phyloP scores from a whole-genome alignment of 2,329 filamentous ascomycete genomes.

The Colletotrichum musae region DNA sequence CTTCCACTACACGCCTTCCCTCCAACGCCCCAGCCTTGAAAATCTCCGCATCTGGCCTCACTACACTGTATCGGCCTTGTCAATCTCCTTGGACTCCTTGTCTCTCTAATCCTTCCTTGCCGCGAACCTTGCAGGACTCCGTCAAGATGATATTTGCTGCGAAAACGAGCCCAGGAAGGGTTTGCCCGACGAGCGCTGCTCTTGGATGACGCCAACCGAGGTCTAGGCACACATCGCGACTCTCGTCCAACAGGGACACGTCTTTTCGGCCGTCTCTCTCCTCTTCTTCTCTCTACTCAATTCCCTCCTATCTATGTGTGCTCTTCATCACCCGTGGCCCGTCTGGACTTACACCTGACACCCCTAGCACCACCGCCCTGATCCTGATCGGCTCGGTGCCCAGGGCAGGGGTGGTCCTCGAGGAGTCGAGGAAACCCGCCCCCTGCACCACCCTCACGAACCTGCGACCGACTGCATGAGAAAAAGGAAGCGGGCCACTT shows the following conservation, averaged over 20 bases:
- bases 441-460: conserved; percentile 31
- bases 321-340: conserved; percentile 13
- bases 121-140: conserved; percentile 16
- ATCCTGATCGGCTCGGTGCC: not conserved
- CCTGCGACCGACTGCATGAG: conserved; percentile 29
- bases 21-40: too few species aligned
- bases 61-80: too few species aligned
- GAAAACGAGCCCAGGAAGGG: conserved; percentile 25
- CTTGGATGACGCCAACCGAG: conserved; percentile 35
- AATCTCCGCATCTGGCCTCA: too few species aligned
- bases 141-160: conserved; percentile 18
- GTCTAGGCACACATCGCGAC: not conserved
- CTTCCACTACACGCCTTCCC: too few species aligned
- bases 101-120: not conserved
- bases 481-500: conserved; percentile 33
- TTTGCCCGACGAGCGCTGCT: conserved; percentile 21
- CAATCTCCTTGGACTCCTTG: too few species aligned
- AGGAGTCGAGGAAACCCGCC: conserved; percentile 13
- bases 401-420: conserved; percentile 20
- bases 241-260: not conserved
- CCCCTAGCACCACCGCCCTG: too few species aligned
- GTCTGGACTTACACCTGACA: conserved; percentile 17
- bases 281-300: too few species aligned
- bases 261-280: not conserved
- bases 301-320: not conserved